phyloP scores from a whole-genome alignment of 2,329 filamentous ascomycete genomes.

The Onygena corvina region DNA sequence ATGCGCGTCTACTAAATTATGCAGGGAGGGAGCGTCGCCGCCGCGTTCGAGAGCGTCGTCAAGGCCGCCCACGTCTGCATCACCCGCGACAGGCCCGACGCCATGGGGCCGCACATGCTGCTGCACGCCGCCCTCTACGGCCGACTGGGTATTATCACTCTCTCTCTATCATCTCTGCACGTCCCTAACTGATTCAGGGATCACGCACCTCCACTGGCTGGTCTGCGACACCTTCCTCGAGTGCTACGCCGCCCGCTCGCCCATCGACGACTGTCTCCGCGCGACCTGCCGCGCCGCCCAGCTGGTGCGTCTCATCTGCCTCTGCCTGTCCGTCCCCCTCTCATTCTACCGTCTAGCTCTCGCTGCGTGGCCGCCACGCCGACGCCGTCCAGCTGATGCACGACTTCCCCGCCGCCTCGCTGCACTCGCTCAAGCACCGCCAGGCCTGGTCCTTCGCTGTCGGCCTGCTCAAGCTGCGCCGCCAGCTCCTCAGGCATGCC shows the following conservation, averaged over 20 bases:
- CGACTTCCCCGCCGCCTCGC: conserved; percentile 46
- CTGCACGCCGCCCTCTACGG: conserved; percentile 63
- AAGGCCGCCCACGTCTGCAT: conserved; percentile 71
- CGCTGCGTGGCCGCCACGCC: conserved; percentile 57
- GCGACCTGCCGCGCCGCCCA: conserved; percentile 60
- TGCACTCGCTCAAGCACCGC: conserved; percentile 63
- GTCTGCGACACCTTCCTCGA: conserved; percentile 61
- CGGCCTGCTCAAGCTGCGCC: conserved; percentile 33
- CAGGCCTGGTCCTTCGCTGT: conserved; percentile 42
- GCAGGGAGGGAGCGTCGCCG: conserved; percentile 46
- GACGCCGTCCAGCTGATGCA: conserved; percentile 53
- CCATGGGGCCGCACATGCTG: conserved; percentile 62
- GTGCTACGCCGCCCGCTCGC: conserved; percentile 52
- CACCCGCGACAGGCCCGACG: conserved; percentile 59
- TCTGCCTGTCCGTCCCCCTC: neutral
- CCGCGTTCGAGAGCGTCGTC: conserved; percentile 64
- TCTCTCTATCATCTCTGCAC: conserved; percentile 9
- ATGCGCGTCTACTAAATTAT: neutral
- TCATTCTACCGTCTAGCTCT: conserved; percentile 23
- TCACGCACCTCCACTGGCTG: conserved; percentile 43
- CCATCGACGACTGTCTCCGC: conserved; percentile 68
- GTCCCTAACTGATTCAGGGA: conserved; percentile 29
- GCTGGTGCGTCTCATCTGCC: conserved; percentile 31
- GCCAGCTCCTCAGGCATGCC: conserved; percentile 33
- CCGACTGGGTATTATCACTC: conserved; percentile 49